Conservation (phyloP, 2,329 filamentous ascomycete species). For the Penicillium sp. region DNA sequence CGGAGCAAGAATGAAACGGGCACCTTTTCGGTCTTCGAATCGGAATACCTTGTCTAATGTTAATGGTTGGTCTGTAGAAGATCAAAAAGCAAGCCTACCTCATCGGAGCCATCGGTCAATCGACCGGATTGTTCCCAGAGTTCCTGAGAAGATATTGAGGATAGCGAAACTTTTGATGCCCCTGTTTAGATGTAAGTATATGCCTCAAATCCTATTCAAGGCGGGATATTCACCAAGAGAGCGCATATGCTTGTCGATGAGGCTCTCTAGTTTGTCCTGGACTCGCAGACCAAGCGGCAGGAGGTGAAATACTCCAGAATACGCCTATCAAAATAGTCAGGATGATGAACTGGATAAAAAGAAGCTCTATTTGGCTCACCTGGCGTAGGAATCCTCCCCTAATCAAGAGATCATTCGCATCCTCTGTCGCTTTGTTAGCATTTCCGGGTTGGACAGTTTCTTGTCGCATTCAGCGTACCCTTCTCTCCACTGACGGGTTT, state of each 20-base stretch:
- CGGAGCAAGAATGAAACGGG: constrained; percentile 78
- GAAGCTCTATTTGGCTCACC: constrained; percentile 50
- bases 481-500: constrained; percentile 58
- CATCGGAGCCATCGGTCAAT: constrained; percentile 73
- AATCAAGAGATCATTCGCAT: constrained; percentile 70
- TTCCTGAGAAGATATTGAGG: constrained; percentile 70
- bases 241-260: constrained; percentile 90
- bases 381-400: constrained; percentile 76
- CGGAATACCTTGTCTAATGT: constrained; percentile 66
- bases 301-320: constrained; percentile 90
- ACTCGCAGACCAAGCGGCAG: constrained; percentile 85
- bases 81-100: constrained; percentile 60
- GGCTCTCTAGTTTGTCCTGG: constrained; percentile 81
- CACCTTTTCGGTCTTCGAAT: constrained; percentile 77
- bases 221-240: constrained; percentile 63
- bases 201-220: background rate
- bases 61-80: background rate
- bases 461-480: constrained; percentile 32
- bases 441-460: constrained; percentile 44
- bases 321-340: constrained; percentile 61
- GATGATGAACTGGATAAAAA: background rate
- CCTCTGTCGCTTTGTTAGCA: constrained; percentile 47
- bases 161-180: constrained; percentile 34
- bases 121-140: constrained; percentile 87
- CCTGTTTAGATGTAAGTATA: constrained; percentile 19